These are phyloP conservation scores for Endothia cerciana DNA, from an alignment of 2,329 filamentous ascomycete genomes.

Conservation along the genomic window DNA sequence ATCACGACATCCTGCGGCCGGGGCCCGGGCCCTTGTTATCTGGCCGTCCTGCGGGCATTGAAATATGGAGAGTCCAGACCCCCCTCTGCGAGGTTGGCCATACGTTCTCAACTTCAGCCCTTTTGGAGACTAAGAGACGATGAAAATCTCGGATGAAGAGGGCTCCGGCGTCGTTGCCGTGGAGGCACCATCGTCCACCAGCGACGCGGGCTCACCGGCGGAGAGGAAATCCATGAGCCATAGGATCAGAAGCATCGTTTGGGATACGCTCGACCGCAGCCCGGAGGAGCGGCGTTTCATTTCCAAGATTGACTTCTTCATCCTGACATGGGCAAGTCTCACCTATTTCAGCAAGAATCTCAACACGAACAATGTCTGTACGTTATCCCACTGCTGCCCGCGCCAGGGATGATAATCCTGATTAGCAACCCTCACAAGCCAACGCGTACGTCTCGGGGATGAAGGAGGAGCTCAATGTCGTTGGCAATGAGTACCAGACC, in stretches of 20 bases:
- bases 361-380: constrained; percentile 31
- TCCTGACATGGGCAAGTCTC: constrained; percentile 35
- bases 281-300: constrained; percentile 30
- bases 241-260: constrained; percentile 32
- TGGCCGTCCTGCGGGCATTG: background rate
- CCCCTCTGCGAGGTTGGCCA: too few relatives aligned
- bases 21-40: too few relatives aligned
- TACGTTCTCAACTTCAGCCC: too few relatives aligned
- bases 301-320: constrained; percentile 29
- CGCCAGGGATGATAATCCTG: background rate
- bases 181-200: background rate
- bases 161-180: background rate
- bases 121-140: background rate
- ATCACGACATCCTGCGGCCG: constrained; percentile 11
- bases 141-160: constrained; percentile 9
- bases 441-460: constrained; percentile 32
- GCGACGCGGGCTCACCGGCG: background rate
- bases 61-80: background rate
- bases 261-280: constrained; percentile 27
- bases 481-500: constrained; percentile 30
- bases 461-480: constrained; percentile 31
- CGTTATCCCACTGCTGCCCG: background rate
- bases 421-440: background rate
- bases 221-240: constrained; percentile 28
- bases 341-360: constrained; percentile 36